A percentile compares a stretch with the other conserved stretches of the same genome.
Conservation (phyloP, 2,329 filamentous ascomycete genomes). For the Microdochium nivale region DNA sequence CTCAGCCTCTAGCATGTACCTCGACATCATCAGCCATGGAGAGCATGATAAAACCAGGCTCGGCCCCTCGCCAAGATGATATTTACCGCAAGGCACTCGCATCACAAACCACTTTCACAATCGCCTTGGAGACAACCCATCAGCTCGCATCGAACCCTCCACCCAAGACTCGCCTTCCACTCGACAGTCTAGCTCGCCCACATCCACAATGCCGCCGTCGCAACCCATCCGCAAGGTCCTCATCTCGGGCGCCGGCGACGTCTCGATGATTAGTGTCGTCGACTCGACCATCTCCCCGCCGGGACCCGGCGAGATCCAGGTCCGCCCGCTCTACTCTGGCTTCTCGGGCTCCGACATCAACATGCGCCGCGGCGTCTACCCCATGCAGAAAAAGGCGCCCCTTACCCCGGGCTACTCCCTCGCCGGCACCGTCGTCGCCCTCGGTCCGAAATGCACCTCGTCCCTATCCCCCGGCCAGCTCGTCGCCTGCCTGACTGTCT, state of each 20-base stretch:
- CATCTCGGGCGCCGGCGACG: conserved; percentile 29
- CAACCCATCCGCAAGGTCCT: conserved; percentile 33
- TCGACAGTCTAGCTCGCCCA: no score
- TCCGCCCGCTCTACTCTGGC: conserved; percentile 34
- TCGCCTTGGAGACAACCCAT: no score
- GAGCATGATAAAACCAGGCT: not conserved
- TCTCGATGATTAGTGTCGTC: conserved; percentile 24
- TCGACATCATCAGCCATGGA: no score
- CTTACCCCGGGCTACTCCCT: conserved; percentile 40
- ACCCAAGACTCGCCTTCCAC: no score
- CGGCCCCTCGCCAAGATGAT: not conserved
- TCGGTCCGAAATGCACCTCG: conserved; percentile 22
- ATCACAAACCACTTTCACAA: not conserved
- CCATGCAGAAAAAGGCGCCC: conserved; percentile 32
- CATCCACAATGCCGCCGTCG: not conserved
- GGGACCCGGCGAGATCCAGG: conserved; percentile 28
- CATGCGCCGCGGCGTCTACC: conserved; percentile 40
- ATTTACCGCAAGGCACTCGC: no score
- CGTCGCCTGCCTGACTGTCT: conserved; percentile 27
- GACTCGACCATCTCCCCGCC: conserved; percentile 26
- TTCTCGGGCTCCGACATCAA: conserved; percentile 39
- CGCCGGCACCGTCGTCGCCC: conserved; percentile 29
- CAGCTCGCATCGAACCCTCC: no score
- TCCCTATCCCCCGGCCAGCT: conserved; percentile 22
- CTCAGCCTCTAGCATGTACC: no score